A percentile compares a stretch with the other conserved stretches of the same genome.
phyloP scores from a whole-genome alignment of 2,329 filamentous ascomycete species.

The Talaromyces sp. region DNA sequence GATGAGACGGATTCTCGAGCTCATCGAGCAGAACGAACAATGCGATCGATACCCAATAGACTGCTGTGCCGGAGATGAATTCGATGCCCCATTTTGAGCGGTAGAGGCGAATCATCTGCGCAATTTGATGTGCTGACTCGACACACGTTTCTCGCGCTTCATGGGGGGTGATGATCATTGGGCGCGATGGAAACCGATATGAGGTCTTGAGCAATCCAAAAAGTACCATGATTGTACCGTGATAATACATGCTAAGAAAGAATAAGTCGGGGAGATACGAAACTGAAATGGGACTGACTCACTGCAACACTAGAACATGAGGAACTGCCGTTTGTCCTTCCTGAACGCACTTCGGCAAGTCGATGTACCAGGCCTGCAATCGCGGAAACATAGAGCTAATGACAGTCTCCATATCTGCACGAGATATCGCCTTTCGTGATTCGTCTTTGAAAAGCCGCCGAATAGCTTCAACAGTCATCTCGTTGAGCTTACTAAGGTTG shows the following conservation, averaged over 20 bases:
- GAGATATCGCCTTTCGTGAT: constrained; percentile 11
- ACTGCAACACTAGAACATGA: constrained; percentile 27
- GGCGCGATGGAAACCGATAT: constrained; percentile 11
- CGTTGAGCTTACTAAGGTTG: constrained; percentile 14
- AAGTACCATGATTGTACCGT: constrained; percentile 35
- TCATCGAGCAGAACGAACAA: constrained; percentile 28
- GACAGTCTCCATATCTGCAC: constrained; percentile 18
- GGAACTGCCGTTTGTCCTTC: constrained; percentile 19
- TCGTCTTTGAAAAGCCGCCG: constrained; percentile 13
- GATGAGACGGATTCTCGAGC: constrained; percentile 23
- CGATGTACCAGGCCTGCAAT: constrained; percentile 22
- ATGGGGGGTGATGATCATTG: constrained; percentile 15
- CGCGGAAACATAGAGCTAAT: constrained; percentile 21
- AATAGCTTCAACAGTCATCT: constrained; percentile 13
- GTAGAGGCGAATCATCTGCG: constrained; percentile 27
- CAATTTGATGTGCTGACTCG: constrained; percentile 27
- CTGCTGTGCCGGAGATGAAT: constrained; percentile 31
- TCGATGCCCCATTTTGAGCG: constrained; percentile 31
- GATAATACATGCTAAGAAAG: constrained; percentile 35
- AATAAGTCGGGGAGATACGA: not conserved
- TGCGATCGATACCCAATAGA: constrained; percentile 30
- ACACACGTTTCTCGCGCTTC: constrained; percentile 24
- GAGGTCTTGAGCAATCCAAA: constrained; percentile 26
- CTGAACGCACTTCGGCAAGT: constrained; percentile 20
- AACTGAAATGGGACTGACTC: constrained; percentile 2